Conservation (phyloP, 305 asterid species). For the Rubia peregrina region DNA sequence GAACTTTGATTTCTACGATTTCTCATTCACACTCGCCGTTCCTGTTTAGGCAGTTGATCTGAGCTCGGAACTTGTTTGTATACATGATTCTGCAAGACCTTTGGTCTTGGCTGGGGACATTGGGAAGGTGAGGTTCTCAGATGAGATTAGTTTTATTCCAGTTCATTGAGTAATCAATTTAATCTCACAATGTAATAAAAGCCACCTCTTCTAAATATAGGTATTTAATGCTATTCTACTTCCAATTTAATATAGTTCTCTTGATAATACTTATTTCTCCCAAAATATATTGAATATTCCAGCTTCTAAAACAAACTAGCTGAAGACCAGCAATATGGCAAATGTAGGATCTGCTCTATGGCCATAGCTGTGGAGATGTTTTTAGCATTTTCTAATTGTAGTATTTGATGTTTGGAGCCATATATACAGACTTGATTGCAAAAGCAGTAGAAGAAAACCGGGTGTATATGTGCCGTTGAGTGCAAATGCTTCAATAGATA, state of each 20-base stretch:
- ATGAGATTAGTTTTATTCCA: constrained; percentile 7
- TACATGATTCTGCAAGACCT: constrained; percentile 98
- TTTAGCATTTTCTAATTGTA: background rate
- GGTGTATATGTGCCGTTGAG: background rate
- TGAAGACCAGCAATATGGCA: background rate
- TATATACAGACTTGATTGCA: background rate
- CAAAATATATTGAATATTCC: background rate
- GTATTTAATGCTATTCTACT: background rate
- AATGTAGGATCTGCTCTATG: background rate
- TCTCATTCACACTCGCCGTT: constrained; percentile 9
- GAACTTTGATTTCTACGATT: background rate
- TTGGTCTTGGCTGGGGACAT: constrained; percentile 61
- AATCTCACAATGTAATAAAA: background rate
- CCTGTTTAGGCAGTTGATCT: constrained; percentile 61
- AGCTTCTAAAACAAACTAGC: background rate
- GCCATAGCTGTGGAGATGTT: background rate
- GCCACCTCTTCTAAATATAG: background rate
- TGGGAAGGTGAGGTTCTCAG: constrained; percentile 45
- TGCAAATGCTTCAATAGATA: background rate
- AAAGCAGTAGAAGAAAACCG: background rate
- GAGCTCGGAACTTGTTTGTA: constrained; percentile 71
- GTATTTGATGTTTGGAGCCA: background rate
- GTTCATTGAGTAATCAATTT: background rate
- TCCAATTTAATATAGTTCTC: background rate
- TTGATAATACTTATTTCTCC: background rate